Percentiles rank a stretch among this genome's conserved stretches.
Evolutionary conservation across 1,284 basidiomycete genomes (phyloP).

Genomic region (Gyrodon tennesseensis): DNA sequence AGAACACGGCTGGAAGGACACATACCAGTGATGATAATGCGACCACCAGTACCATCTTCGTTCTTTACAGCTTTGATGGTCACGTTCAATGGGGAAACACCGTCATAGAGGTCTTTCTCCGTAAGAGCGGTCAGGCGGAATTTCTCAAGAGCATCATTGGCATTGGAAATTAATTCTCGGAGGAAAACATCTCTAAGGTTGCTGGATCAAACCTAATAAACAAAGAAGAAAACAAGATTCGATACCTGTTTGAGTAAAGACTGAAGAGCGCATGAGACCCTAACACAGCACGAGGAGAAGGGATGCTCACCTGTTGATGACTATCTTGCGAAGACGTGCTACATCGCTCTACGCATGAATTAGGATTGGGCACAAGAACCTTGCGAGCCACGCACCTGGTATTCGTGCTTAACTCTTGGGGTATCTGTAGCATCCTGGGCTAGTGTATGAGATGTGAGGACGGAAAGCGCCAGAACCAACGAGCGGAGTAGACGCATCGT

Average conservation of each 20-base stretch:
- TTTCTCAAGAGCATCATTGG: slow-evolving; percentile 95
- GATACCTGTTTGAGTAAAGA: slow-evolving; percentile 73
- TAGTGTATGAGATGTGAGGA: slow-evolving; percentile 52
- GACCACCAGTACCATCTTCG: slow-evolving; percentile 67
- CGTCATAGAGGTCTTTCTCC: slow-evolving; percentile 72
- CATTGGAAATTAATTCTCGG: slow-evolving; percentile 90
- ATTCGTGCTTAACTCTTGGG: slow-evolving; percentile 64
- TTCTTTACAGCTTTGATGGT: slow-evolving; percentile 76
- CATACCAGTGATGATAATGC: slow-evolving; percentile 76
- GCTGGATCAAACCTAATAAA: slow-evolving; percentile 19
- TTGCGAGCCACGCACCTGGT: slow-evolving; percentile 61
- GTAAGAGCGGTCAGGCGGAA: slow-evolving; percentile 80
- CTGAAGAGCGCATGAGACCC: slow-evolving; percentile 46
- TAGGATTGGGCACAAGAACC: neutral
- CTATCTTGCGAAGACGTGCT: slow-evolving; percentile 84
- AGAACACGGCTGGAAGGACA: neutral
- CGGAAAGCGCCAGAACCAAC: slow-evolving; percentile 55
- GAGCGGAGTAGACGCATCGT: slow-evolving; percentile 63
- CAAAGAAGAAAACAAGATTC: neutral
- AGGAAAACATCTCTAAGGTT: slow-evolving; percentile 81
- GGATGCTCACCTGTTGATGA: slow-evolving; percentile 71
- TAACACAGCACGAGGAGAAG: neutral
- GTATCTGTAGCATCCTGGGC: slow-evolving; percentile 56
- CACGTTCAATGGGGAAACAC: slow-evolving; percentile 75
- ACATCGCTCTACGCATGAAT: slow-evolving; percentile 74